Base-by-base conservation (phyloP, 495 filamentous ascomycete genomes). In the Penicillium cataractarum region DNA sequence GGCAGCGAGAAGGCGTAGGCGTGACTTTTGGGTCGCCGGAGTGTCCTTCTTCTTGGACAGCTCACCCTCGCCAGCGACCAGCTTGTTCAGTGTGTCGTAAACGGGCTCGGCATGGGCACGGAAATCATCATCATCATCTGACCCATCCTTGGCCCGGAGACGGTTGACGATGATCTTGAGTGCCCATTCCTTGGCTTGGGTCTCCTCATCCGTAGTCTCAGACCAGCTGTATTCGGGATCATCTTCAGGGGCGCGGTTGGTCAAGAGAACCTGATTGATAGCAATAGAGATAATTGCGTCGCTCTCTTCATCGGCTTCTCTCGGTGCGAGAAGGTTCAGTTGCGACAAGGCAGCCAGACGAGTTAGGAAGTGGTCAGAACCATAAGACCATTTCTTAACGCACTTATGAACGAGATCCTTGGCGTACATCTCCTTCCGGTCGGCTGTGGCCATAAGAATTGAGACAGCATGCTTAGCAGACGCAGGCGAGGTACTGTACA, bases 381-480 rank as follows among this genome's bases (percentile, higher is more conserved):
- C 92, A 64, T 91, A 97, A 7, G 81, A 81, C 84, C 92, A 97
- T 42, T 87, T 85, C 61, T 89, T 87, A 35, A 90, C 82, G 58
- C 87, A 89, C 62, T 89, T 88, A 48, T 87, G 82, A 3, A 96
- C 72, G 3, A 99, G 79, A 67, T 97, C 93, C 49, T 90, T 91
- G 3, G 92, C 91, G 61, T 92, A 90, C 85, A 93, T 87, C 64
- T 95, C 92, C 68, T 91, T 94, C 37, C 89, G 86, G 35, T 95
- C 90, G 29, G 90, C 84, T 15, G 87, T 87, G 24, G 90, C 87
- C 80, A 96, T 88, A 56, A 98, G 80, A 68, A 98, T 91, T 27
- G 91, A 91, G 37, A 98, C 88, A 0, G 95, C 96, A 76, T 97
- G 89, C 74, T 98, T 99, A 9, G 93, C 92, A 17, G 91, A 91